These are phyloP conservation scores for Raffaelea ambrosiae DNA, from an alignment of 2,329 filamentous ascomycete genomes.

Conservation along the genomic window DNA sequence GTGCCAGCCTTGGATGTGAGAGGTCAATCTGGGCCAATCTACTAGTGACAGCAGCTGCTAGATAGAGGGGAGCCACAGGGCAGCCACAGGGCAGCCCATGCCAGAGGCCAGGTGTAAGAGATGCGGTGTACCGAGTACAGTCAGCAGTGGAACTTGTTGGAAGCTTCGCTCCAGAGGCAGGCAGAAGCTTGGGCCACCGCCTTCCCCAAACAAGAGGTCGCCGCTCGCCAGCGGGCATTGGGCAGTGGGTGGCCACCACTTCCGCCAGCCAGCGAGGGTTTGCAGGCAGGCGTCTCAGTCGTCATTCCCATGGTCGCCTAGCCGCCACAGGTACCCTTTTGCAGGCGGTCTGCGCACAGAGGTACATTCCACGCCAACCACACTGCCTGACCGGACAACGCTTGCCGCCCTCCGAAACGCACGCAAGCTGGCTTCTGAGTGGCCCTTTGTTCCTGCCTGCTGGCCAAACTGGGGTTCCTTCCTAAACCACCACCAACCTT, in stretches of 20 bases:
- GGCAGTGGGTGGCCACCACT: neutral
- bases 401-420: conserved; percentile 6
- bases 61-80: too few relatives aligned
- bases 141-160: conserved; percentile 16
- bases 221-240: too few relatives aligned
- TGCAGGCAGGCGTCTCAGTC: conserved; percentile 10
- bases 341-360: neutral
- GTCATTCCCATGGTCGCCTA: conserved; percentile 24
- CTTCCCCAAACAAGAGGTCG: neutral
- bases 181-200: conserved; percentile 12
- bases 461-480: neutral
- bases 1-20: too few relatives aligned
- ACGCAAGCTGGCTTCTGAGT: conserved; percentile 1
- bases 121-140: conserved; percentile 3
- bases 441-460: neutral
- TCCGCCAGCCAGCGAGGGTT: too few relatives aligned
- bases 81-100: too few relatives aligned
- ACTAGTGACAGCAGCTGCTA: too few relatives aligned
- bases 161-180: conserved; percentile 12
- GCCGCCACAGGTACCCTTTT: conserved; percentile 6
- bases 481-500: conserved; percentile 7
- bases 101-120: too few relatives aligned
- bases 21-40: too few relatives aligned
- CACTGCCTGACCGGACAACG: conserved; percentile 5
- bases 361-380: conserved; percentile 4